Base-by-base conservation (phyloP, 371 early-diverging fungal genomes). In the Syncephalastrum monosporum region DNA sequence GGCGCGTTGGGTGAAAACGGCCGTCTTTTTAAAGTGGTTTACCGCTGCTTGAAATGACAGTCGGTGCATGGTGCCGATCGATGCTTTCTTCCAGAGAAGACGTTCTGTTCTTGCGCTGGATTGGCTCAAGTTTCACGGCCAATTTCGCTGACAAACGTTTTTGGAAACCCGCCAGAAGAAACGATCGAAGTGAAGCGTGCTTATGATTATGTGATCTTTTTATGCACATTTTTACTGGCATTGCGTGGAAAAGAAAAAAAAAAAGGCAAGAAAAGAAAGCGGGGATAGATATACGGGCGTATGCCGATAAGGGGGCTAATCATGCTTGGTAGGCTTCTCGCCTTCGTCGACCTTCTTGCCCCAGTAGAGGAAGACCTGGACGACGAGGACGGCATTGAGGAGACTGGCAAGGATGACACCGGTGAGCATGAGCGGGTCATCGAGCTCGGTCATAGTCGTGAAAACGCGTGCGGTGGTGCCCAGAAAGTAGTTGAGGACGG, bases 401-500 rank as follows among this genome's bases (percentile, higher is more conserved):
- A 77, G 43, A 5, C 87, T 78, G 42, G 92, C 90, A 47, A 90
- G 62, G 16, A 90, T 50, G 56, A 77, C 83, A 33, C 91, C 87
- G 10, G 77, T 53, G 15, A 97, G 71, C 63, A 93, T 83, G 42
- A 90, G 49, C 53, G 77, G 62, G 68, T 96, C 95, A 53, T 91
- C 82, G 15, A 95, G 84, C 72, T 96, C 96, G 19, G 88, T 85
- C 71, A 93, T 55, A 14, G 96, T 96, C 8, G 98, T 97, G 64
- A 89, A 93, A 3, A 96, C 83, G 52, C 98, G 83, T 10, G 97
- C 98, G n/a, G 85, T 74, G 3, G 86, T 82, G 24, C 98, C 98
- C 7, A 86, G 71, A 65, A 91, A 90, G 64, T 89, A 91, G 68
- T 92, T 86, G 67, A 91, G 82, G 19, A 91, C 84, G 0, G 98